Evolutionary conservation across 2,329 filamentous ascomycete genomes (phyloP), one percentile per base, ranked within the genome.

Genomic region (Ceratocystis cubensis): DNA sequence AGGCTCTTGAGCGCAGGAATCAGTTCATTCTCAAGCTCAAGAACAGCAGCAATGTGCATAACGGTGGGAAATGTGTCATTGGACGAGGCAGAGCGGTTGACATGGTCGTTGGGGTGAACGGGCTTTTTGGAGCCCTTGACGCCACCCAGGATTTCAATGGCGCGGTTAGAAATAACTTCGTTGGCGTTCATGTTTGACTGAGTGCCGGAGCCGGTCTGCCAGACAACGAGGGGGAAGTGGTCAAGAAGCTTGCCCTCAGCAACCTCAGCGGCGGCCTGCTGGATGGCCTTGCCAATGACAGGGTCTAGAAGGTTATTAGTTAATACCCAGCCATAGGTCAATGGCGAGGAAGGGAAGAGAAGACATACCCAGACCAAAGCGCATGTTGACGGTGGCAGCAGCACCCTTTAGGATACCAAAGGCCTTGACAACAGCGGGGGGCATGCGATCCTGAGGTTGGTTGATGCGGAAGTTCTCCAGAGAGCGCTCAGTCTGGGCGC

Each of bases 161-260:
- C 94, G 71, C 94, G 90, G 84, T 97, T 99, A 71, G 93, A 96
- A 78, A 99, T 97, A 78, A 99, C 94, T 78, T 99, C 94, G 81
- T 99, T 99, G 76, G 93, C 92, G 81, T 99, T 99, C 94, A 97
- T 97, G 85, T 96, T 97, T 77, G 92, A 96, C 82, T 97, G 94
- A 37, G 94, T 97, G 75, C 94, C 94, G 63, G 94, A 97, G 70
- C 94, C 94, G 65, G 94, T 99, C 82, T 99, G 94, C 94, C 94
- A 99, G 75, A 99, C 93, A 67, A 97, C 93, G 69, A 97, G 89
- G 71, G 94, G 94, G 80, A 99, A 97, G 82, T 97, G 93, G 77
- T 96, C 92, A 74, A 95, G 77, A 73, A 97, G 87, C 83, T 96
- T 96, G 75, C 94, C 86, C 70, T 89, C 88, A 67, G 93, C 92